Conservation (phyloP, 345 rosid species). For the Pseudoturritis turrita region DNA sequence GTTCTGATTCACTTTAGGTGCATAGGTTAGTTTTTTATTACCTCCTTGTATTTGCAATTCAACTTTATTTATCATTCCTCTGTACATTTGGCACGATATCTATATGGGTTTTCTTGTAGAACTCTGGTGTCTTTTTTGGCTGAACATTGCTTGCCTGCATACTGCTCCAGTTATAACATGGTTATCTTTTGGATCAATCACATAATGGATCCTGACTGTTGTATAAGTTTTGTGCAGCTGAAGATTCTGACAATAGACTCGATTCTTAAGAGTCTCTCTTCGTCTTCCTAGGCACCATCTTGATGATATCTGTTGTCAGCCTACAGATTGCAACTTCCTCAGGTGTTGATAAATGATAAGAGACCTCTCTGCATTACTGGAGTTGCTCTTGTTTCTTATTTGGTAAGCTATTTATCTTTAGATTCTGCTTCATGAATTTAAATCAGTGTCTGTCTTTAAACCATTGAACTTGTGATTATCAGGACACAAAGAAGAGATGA, state of each 20-base stretch:
- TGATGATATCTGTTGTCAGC: not conserved
- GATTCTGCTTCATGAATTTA: not conserved
- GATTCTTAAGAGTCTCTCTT: not conserved
- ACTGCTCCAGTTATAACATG: not conserved
- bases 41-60: constrained; percentile 25
- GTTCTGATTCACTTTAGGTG: constrained; percentile 9
- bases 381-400: not conserved
- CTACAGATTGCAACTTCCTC: not conserved
- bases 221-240: constrained; percentile 11
- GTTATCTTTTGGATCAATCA: constrained; percentile 7
- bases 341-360: not conserved
- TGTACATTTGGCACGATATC: constrained; percentile 17
- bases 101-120: constrained; percentile 7
- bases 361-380: not conserved
- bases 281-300: not conserved
- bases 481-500: not conserved
- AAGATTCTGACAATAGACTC: not conserved
- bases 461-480: not conserved
- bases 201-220: not conserved
- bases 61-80: constrained; percentile 1
- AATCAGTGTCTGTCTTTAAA: not conserved
- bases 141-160: not conserved
- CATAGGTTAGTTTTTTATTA: constrained; percentile 17
- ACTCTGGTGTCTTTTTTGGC: not conserved
- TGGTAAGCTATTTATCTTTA: not conserved